phyloP scores from a whole-genome alignment of 768 basidiomycete species.

The Auriscalpium microsporum region DNA sequence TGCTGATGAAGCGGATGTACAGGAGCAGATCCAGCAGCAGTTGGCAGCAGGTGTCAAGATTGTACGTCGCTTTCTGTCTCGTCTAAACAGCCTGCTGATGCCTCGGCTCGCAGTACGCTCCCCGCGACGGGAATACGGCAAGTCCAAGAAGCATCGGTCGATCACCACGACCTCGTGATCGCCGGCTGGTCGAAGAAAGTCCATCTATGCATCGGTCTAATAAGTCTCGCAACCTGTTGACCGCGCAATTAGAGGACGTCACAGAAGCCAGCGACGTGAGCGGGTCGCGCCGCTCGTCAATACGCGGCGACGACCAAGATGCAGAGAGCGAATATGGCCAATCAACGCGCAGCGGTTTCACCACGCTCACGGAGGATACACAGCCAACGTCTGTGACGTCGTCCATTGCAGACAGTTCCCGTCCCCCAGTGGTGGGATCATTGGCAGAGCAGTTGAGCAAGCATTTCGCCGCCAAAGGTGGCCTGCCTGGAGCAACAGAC shows the following conservation, averaged over 20 bases:
- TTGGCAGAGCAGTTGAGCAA: conserved; percentile 57
- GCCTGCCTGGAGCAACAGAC: conserved; percentile 29
- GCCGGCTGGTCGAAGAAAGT: conserved; percentile 25
- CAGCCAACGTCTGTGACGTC: conserved; percentile 44
- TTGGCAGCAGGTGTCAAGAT: conserved; percentile 66
- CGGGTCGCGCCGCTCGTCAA: conserved; percentile 22
- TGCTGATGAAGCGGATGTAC: conserved; percentile 74
- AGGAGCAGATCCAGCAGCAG: conserved; percentile 83
- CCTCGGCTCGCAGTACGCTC: conserved; percentile 42
- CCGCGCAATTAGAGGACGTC: conserved; percentile 36
- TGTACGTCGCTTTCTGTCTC: conserved; percentile 33
- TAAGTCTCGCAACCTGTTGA: conserved; percentile 34
- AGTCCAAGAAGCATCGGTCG: conserved; percentile 63
- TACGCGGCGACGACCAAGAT: conserved; percentile 40
- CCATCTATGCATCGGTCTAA: conserved; percentile 31
- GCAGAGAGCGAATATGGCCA: conserved; percentile 49
- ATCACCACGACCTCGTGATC: conserved; percentile 52
- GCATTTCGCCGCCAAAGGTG: conserved; percentile 44
- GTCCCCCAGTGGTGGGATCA: conserved; percentile 33
- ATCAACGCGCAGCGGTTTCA: conserved; percentile 34
- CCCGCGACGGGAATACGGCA: conserved; percentile 46
- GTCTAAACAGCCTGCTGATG: not conserved
- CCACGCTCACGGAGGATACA: conserved; percentile 48
- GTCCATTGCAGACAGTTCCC: conserved; percentile 25
- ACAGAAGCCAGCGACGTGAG: conserved; percentile 36